Base-by-base conservation (phyloP, 2,329 filamentous ascomycete species). In the Seiridium cupressi region DNA sequence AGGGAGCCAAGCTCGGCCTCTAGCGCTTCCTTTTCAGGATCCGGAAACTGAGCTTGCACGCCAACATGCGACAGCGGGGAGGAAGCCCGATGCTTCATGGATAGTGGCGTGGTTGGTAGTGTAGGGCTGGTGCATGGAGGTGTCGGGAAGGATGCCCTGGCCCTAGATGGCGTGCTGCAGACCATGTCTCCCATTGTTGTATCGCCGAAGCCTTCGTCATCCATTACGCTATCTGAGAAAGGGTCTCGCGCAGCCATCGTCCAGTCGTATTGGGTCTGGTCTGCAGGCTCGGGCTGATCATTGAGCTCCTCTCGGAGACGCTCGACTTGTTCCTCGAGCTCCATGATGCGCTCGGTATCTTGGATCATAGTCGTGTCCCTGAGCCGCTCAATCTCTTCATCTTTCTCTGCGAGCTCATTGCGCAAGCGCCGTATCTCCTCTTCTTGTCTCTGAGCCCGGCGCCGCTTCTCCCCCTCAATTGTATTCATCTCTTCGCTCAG, bases 401-500 rank as follows among this genome's bases (percentile, higher is more conserved):
- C 83, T 47, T 79, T 80, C 2, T 73, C 74, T 5, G 76, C 77
- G 6, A 89, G 68, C 55, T 85, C 79, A 0, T 70, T 68, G 46
- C 72, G 78, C 8, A 89, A 76, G 7, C 73, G 73, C 6, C 78
- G 74, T 2, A 88, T 72, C 67, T 88, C 82, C 0, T 72, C 74
- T 48, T 74, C 74, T 8, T 77, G 72, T 36, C 77, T 70, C 57
- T 70, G 72, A 0, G 73, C 72, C 47, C 74, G 72, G 13, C 71
- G 73, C 48, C 72, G 77, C 67, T 80, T 82, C 60, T 83, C 80
- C 6, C 73, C 72, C 6, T 79, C 73, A 57, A 85, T 80, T 10
- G 71, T 69, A 67, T 86, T 83, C 73, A 86, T 81, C 72, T 87
- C 82, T 63, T 85, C 84, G 63, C 84, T 85, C 4, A 87, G 68